phyloP scores from a whole-genome alignment of 192 early-diverging fungal genomes.

The Backusella tarrabulga region DNA sequence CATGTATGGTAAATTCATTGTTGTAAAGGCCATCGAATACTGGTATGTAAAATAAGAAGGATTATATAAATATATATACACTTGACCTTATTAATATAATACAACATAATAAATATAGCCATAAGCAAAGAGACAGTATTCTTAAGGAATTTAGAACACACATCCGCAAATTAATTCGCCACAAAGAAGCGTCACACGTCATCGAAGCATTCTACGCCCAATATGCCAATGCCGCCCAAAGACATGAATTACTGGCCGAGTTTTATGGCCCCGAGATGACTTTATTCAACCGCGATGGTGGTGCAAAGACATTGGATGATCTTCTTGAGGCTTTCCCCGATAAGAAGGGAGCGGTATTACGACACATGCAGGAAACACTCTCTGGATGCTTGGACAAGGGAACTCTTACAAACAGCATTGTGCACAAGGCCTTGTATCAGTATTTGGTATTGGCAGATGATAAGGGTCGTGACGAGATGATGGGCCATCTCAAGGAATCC shows the following conservation, averaged over 20 bases:
- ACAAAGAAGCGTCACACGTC: slow-evolving; percentile 84
- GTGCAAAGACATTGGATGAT: slow-evolving; percentile 49
- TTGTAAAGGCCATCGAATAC: slow-evolving; percentile 83
- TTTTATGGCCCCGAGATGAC: slow-evolving; percentile 94
- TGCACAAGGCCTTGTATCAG: slow-evolving; percentile 86
- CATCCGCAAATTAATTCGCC: slow-evolving; percentile 81
- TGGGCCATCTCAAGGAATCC: slow-evolving; percentile 81
- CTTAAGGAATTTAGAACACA: slow-evolving; percentile 79
- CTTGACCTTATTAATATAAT: too few species aligned
- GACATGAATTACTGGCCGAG: slow-evolving; percentile 77
- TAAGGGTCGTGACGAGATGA: slow-evolving; percentile 48
- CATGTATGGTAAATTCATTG: slow-evolving; percentile 88
- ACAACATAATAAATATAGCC: slow-evolving; percentile 26
- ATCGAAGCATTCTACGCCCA: slow-evolving; percentile 84
- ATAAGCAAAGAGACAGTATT: slow-evolving; percentile 64
- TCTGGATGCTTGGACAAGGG: slow-evolving; percentile 81
- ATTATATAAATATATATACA: too few species aligned
- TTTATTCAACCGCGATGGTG: slow-evolving; percentile 65
- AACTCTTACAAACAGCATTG: slow-evolving; percentile 71
- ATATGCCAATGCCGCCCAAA: slow-evolving; percentile 76
- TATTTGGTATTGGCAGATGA: slow-evolving; percentile 70
- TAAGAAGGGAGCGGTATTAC: slow-evolving; percentile 71
- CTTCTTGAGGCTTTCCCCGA: slow-evolving; percentile 61
- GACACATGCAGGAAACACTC: slow-evolving; percentile 67
- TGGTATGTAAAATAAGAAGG: slow-evolving; percentile 41